Evolutionary conservation across 2,329 filamentous ascomycete species (phyloP).

Genomic region (Shiraia sp.): DNA sequence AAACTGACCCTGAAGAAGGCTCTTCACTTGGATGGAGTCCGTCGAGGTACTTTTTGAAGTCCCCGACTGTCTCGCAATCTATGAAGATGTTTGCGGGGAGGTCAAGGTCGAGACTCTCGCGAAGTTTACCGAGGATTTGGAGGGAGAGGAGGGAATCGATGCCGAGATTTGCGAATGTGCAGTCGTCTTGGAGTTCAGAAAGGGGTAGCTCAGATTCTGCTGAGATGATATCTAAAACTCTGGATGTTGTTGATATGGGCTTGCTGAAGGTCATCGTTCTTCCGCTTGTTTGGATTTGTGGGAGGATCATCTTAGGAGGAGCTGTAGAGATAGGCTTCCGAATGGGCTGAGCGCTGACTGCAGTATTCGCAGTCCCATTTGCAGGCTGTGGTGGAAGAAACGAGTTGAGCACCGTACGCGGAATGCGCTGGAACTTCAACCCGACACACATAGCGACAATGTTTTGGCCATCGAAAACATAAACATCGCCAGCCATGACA

Average conservation of each 20-base stretch:
- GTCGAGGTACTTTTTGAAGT: not conserved
- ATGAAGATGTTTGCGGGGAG: slow-evolving; percentile 2
- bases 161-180: slow-evolving; percentile 27
- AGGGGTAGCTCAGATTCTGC: slow-evolving; percentile 31
- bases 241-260: not conserved
- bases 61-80: not conserved
- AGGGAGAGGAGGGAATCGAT: slow-evolving; percentile 32
- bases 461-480: slow-evolving; percentile 12
- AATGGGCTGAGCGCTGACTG: no score
- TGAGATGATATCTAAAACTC: slow-evolving; percentile 24
- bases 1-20: not conserved
- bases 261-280: not conserved
- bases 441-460: slow-evolving; percentile 9
- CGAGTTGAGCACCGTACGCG: not conserved
- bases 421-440: slow-evolving; percentile 2
- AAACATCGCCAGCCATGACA: slow-evolving; percentile 10
- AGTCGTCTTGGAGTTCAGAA: slow-evolving; percentile 25
- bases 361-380: not conserved
- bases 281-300: not conserved
- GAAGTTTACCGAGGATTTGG: slow-evolving; percentile 18
- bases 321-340: no score
- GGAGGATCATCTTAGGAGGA: not conserved
- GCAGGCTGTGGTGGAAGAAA: slow-evolving; percentile 1
- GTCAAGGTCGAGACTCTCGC: slow-evolving; percentile 28
- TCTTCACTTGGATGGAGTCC: not conserved